Evolutionary conservation across 2,329 filamentous ascomycete species (phyloP).

Genomic region (Helotiales sp.): DNA sequence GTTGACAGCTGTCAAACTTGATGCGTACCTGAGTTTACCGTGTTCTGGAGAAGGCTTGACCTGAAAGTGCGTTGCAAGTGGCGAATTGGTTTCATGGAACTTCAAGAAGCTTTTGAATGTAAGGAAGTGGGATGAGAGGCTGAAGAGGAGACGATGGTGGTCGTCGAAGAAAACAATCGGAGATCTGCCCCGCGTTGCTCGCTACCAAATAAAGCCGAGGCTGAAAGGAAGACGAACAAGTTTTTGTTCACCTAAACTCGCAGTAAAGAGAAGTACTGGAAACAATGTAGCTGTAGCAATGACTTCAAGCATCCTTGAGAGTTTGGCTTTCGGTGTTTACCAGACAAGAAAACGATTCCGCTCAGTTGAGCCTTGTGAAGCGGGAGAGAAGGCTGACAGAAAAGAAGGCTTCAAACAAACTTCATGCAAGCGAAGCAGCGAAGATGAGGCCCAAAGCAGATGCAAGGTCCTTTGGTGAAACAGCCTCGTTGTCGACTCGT

Average conservation of each 20-base stretch:
- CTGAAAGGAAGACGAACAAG: not conserved
- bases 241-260: too few species aligned
- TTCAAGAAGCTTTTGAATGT: not conserved
- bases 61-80: conserved; percentile 32
- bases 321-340: too few species aligned
- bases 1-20: not conserved
- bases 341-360: too few species aligned
- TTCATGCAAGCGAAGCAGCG: not conserved
- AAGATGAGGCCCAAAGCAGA: not conserved
- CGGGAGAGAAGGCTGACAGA: not conserved
- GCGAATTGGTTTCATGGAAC: conserved; percentile 35
- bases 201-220: conserved; percentile 1
- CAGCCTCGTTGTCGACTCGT: not conserved
- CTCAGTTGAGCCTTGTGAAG: too few species aligned
- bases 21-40: conserved; percentile 35
- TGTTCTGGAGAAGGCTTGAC: conserved; percentile 26
- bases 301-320: too few species aligned
- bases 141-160: not conserved
- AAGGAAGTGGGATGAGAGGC: not conserved
- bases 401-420: not conserved
- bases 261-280: too few species aligned
- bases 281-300: too few species aligned
- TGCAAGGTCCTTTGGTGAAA: not conserved
- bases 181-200: conserved; percentile 6
- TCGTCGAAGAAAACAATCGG: not conserved